Percentiles rank a stretch among this genome's conserved stretches.
Conservation (phyloP, 352 stramenopile species). For the Pythium angustatum region DNA sequence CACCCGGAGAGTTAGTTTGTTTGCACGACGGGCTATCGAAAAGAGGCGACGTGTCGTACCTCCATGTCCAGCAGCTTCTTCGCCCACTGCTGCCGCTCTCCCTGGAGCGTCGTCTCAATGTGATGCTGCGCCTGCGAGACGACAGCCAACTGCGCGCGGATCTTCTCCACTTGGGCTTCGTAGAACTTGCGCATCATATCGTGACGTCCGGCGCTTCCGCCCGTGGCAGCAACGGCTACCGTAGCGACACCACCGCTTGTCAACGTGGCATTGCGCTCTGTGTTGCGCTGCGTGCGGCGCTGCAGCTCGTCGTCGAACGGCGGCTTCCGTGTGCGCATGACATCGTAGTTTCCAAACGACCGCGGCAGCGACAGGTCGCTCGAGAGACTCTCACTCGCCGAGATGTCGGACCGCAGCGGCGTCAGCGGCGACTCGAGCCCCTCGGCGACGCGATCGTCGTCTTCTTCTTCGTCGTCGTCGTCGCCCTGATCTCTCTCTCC, state of each 20-base stretch:
- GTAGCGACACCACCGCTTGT: not conserved
- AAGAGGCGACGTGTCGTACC: not conserved
- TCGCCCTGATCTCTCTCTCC: not conserved
- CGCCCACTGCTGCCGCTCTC: conserved; percentile 42
- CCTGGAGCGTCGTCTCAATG: conserved; percentile 46
- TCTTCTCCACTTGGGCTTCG: conserved; percentile 77
- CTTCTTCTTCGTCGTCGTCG: conserved; percentile 11
- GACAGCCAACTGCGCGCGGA: conserved; percentile 56
- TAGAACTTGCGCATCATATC: conserved; percentile 82
- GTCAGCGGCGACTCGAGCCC: conserved; percentile 27
- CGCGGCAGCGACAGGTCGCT: conserved; percentile 71
- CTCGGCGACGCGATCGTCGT: conserved; percentile 26
- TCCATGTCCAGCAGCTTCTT: conserved; percentile 27
- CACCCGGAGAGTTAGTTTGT: too few species aligned
- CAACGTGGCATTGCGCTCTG: conserved; percentile 1
- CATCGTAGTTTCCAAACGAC: conserved; percentile 68
- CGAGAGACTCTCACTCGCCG: conserved; percentile 64
- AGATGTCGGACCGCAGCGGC: conserved; percentile 45
- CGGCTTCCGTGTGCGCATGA: conserved; percentile 15
- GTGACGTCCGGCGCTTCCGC: conserved; percentile 1
- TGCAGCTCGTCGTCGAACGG: conserved; percentile 67
- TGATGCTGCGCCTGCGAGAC: conserved; percentile 49
- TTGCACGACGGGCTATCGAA: too few species aligned
- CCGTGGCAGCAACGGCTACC: not conserved
- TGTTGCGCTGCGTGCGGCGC: conserved; percentile 20